Base-by-base conservation (phyloP, 2,329 filamentous ascomycete species). In the Xylaria polymorpha region DNA sequence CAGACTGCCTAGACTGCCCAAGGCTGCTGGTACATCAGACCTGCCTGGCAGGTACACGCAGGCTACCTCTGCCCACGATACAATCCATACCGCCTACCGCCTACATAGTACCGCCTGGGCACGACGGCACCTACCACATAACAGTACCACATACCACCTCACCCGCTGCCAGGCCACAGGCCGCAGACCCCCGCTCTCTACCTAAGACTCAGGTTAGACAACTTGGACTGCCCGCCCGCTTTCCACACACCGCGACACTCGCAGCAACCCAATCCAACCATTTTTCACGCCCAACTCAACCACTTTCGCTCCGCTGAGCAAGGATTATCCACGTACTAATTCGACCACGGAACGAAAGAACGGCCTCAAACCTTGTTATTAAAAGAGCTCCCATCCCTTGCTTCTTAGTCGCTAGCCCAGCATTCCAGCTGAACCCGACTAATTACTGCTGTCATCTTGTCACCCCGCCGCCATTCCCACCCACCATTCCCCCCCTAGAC, bases 251-350 rank as follows among this genome's bases (percentile, higher is more conserved):
- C 61, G 69, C 70, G 68, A 71, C 50, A 70, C 66, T 70, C 61
- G 69, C 67, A 64, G 68, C 70, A 76, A 76, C 76, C 76, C 76
- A 77, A 77, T 76, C 73, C 73, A 72, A 73, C 67, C 66, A 72
- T 68, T 75, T 68, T 76, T 76, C 67, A 73, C 76, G 75, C 75
- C 76, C 76, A 77, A 77, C 75, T 75, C 69, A 65, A 32, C 35
- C 48, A 57, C 56, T 66, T 66, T 48, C 58, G 61, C 43, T 63
- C 61, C 56, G 50, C 44, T 51, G 69, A 69, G 69, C 73, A 69
- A 69, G 74, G 72, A 73, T 71, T 41, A 66, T 61, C 73, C 74
- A 71, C 64, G 68, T 56, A 68, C 61, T 39, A 29, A 39, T 20
- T 46, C 48, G 48, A 58, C 61, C 41, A 68, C 61, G 51, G 61